These are phyloP conservation scores for Alternaria solani DNA, from an alignment of 2,329 filamentous ascomycete species.

Conservation along the genomic window DNA sequence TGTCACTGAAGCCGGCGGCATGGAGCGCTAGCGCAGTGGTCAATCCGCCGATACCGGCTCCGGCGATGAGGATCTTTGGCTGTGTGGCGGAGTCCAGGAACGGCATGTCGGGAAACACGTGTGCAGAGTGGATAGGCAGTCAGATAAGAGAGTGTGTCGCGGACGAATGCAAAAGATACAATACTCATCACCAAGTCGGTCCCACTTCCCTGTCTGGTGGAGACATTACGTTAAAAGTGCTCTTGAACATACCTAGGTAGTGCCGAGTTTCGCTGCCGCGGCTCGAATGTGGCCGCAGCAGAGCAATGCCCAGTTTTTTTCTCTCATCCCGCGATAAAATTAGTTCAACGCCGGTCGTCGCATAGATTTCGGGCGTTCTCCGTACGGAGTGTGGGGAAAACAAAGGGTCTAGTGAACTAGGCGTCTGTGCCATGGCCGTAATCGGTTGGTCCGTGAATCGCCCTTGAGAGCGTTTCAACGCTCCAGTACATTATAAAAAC, in stretches of 20 bases:
- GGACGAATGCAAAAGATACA: not conserved
- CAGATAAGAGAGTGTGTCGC: not conserved
- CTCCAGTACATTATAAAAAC: not conserved
- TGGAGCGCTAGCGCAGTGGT: constrained; percentile 74
- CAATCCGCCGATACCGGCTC: constrained; percentile 77
- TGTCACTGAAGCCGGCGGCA: constrained; percentile 67
- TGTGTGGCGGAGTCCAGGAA: constrained; percentile 34
- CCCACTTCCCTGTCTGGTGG: not conserved
- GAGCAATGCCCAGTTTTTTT: not conserved
- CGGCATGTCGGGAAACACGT: not conserved
- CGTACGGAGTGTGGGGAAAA: constrained; percentile 5
- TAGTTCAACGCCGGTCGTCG: not conserved
- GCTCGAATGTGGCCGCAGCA: not conserved
- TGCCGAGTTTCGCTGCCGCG: constrained; percentile 19
- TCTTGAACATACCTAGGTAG: not conserved
- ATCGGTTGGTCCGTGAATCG: constrained; percentile 1
- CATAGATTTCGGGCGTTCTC: not conserved
- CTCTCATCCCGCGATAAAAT: not conserved
- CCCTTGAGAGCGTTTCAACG: not conserved
- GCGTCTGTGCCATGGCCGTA: not conserved
- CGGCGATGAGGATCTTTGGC: constrained; percentile 39
- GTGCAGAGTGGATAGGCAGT: not conserved
- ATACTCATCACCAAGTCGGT: not conserved
- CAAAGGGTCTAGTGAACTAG: not conserved
- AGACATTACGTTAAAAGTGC: constrained; percentile 1